Base-by-base conservation (phyloP, 768 basidiomycete species). In the Kwoniella europaea region DNA sequence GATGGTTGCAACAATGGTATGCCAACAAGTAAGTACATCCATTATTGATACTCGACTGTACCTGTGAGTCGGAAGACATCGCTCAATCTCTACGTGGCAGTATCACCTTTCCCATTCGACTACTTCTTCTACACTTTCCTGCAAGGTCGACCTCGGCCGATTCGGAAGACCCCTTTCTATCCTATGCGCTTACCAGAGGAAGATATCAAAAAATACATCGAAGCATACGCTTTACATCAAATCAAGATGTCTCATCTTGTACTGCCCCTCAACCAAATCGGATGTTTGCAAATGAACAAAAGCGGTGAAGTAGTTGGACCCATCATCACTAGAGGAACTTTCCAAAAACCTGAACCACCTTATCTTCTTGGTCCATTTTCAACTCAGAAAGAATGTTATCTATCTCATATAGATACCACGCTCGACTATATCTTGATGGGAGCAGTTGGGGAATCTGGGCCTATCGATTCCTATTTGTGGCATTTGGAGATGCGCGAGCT, bases 301-400 rank as follows among this genome's bases (percentile, higher is more conserved):
- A 24, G 29, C 3, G 54, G 44, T 22, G 20, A 22, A 10, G 15
- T 10, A 15, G 63, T 62, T 24, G 67, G 68, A 22, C 72, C 68
- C 3, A 41, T 65, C 16, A 55, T 69, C 22, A 12, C 53, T 44
- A 24, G 29, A 20, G 43, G 35, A 22, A 4, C 24, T 0, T 55
- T 65, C 29, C 24, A 43, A 20, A 29, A 22, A 15, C 62, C 67
- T 16, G 35, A 41, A 16, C 61, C 69, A 3, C 72, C 72, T 43
- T 67, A 70, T 29, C 60, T 74, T 27, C 44, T 64, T 16, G 72
- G 72, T 52, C 72, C 72, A 10, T 71, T 70, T 42, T 18, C 13
- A 54, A 67, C 59, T 10, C 43, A 16, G 9, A 53, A 58, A 63
- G 72, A 70, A 9, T 41, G 69, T 29, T 74, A 67, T 29, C 50